Evolutionary conservation across 2,329 filamentous ascomycete genomes (phyloP), one percentile per base, ranked within the genome.

Genomic region (Cytospora piceicola): DNA sequence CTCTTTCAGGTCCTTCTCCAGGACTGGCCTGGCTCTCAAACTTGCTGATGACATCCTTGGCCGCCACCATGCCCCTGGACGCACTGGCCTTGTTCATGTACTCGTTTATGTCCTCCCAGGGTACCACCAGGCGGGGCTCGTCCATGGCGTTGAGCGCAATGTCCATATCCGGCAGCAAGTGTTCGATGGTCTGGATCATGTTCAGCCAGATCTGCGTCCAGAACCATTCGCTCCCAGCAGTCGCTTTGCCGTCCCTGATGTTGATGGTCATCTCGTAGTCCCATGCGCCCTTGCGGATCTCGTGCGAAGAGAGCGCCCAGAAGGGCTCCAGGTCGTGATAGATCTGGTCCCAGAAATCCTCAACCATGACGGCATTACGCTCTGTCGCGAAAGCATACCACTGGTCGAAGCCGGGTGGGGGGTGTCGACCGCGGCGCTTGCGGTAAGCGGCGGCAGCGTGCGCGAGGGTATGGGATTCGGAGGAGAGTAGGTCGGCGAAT

Each of bases 71-170:
- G 20, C 73, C 75, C 54, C 80, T 77, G 11, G 79, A 82, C 68
- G 81, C 76, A 61, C 80, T 77, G 39, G 87, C 87, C 65, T 81
- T 80, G 55, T 78, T 73, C 76, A 91, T 80, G 64, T 84, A 81
- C 0, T 74, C 74, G 30, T 85, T 76, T 59, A 90, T 83, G 7
- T 86, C 82, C 71, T 90, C 87, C 81, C 83, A 89, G 3, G 87
- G 83, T 2, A 86, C 84, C 15, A 90, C 82, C 11, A 91, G 72
- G 30, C 88, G 80, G 49, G 88, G 88, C 72, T 90, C 88, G 70
- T 91, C 88, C 82, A 90, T 86, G 36, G 84, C 80, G 69, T 90
- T 91, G 66, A 90, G 79, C 0, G 88, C 82, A 65, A 90, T 81
- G 67, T 90, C 88, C 83, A 91, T 87, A 70, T 91, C 88, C 1